A percentile compares a stretch with the other conserved stretches of the same genome.
phyloP scores from a whole-genome alignment of 83 land plant species.

The Thuja plicata region DNA sequence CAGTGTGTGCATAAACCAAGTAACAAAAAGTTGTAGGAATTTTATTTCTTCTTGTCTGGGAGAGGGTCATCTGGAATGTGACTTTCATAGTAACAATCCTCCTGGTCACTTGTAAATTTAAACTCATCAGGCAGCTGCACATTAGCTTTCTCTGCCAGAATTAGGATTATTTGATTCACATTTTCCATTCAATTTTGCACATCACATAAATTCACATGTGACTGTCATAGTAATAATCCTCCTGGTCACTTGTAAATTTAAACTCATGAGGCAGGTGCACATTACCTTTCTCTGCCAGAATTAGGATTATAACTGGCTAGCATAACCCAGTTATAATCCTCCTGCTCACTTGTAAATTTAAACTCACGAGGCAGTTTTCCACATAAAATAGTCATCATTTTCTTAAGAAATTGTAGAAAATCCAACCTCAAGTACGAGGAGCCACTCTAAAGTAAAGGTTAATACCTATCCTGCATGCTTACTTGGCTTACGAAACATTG shows the following conservation, averaged over 20 bases:
- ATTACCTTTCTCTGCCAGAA: background rate
- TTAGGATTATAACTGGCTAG: background rate
- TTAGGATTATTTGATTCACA: background rate
- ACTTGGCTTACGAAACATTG: background rate
- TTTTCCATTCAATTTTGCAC: background rate
- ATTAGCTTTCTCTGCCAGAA: background rate
- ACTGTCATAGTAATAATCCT: background rate
- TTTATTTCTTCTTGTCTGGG: background rate
- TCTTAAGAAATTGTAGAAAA: background rate
- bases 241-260: background rate
- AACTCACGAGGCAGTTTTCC: no score
- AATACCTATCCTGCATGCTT: background rate
- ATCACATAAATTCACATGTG: background rate
- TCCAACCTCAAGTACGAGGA: background rate
- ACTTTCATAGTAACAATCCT: background rate
- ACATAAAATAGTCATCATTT: no score
- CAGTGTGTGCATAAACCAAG: background rate
- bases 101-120: background rate
- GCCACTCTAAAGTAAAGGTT: background rate
- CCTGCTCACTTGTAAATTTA: no score
- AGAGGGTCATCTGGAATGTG: no score
- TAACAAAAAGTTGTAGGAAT: background rate
- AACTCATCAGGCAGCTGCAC: no score
- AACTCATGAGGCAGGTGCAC: no score
- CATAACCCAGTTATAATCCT: no score